Evolutionary conservation across 1,284 basidiomycete species (phyloP), one percentile per base, ranked within the genome.

Genomic region (Leucocoprinus gongylophorus): DNA sequence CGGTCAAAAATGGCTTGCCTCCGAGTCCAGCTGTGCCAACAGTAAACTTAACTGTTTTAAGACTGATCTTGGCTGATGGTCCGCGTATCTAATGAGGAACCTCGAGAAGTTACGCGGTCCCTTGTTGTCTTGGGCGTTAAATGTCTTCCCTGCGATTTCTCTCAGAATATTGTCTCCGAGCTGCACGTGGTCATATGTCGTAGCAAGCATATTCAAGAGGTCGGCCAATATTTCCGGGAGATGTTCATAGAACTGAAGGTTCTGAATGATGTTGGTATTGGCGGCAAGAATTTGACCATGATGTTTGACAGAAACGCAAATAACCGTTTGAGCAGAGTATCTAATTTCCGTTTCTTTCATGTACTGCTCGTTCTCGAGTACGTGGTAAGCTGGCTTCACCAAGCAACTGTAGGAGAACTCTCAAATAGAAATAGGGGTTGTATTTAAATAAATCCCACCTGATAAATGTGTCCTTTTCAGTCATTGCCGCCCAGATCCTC

Each of bases 161-260:
- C 91, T 79, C 12, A 98, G 73, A 30, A 98, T 79, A 57, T 97
- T 93, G 60, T 98, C 95, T 0, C 86, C 89, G 5, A 98, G 78
- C 63, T 95, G 91, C 3, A 84, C 74, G 59, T 94, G 84, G 67
- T 97, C 94, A 62, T 89, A 98, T 53, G 97, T 89, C 58, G 85
- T 85, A 15, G 86, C 80, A 42, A 98, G 78, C 40, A 88, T 72
- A 28, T 81, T 77, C 7, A 98, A 77, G 33, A 92, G 84, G 59
- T 98, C 94, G 0, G 95, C 95, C 85, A 97, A 91, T 0, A 89
- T 85, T 63, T 98, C 95, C 0, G 90, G 83, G 26, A 97, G 80
- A 65, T 98, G 95, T 61, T 99, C 95, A 61, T 87, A 92, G 68
- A 95, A 97, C 55, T 95, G 93, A 12, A 99, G 73, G 51, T 82